Conservation (phyloP, 2,329 filamentous ascomycete genomes). For the Epichloe elymi region DNA sequence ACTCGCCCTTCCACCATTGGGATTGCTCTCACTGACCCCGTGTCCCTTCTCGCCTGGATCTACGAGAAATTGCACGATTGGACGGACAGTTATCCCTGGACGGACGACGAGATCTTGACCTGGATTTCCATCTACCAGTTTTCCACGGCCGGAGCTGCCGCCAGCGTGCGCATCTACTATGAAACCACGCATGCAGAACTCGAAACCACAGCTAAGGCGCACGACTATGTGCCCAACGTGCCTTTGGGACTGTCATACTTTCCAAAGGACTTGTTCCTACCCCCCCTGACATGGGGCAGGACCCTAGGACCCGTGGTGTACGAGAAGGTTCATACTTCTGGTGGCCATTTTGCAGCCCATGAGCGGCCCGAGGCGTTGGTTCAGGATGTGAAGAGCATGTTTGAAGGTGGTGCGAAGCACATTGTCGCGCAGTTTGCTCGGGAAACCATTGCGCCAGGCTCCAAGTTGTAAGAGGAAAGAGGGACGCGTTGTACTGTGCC, state of each 20-base stretch:
- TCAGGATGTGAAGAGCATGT: constrained; percentile 43
- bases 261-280: constrained; percentile 41
- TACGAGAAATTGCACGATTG: constrained; percentile 71
- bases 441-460: not conserved
- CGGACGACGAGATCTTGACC: constrained; percentile 60
- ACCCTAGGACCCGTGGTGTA: constrained; percentile 49
- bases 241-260: constrained; percentile 38
- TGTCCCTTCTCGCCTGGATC: constrained; percentile 63
- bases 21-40: constrained; percentile 56
- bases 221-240: constrained; percentile 21
- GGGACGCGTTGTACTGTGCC: not conserved
- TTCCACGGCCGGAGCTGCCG: constrained; percentile 52
- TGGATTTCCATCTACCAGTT: constrained; percentile 68
- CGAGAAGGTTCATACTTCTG: constrained; percentile 33
- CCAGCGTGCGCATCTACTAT: constrained; percentile 60
- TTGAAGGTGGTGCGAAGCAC: constrained; percentile 19
- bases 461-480: not conserved
- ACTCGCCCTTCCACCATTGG: constrained; percentile 64
- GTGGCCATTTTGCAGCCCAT: constrained; percentile 49
- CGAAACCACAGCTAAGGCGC: constrained; percentile 7
- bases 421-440: not conserved
- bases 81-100: constrained; percentile 61
- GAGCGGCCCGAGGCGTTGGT: constrained; percentile 41
- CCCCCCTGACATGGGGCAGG: constrained; percentile 43
- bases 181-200: constrained; percentile 36